Evolutionary conservation across 768 basidiomycete genomes (phyloP), one percentile per base, ranked within the genome.

Genomic region (Leccinum longicurvipes): DNA sequence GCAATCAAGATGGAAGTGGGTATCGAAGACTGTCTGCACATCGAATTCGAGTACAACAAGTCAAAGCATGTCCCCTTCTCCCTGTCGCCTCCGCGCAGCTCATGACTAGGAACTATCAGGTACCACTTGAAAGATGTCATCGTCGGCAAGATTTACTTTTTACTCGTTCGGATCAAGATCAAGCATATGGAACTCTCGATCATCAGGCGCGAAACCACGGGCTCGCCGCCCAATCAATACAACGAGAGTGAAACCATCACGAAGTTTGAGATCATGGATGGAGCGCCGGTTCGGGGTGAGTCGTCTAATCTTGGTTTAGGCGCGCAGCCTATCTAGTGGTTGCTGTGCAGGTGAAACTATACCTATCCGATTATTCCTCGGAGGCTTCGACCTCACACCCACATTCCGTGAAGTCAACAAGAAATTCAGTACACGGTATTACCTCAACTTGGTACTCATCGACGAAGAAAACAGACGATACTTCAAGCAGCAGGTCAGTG

Each of bases 1-100:
- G 88, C 92, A 41, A 98, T 98, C 76, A 98, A 96, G 80, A 98
- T 99, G 97, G 97, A 98, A 75, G 97, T 98, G 34, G 97, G 97
- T 8, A 99, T 99, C 57, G 97, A 98, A 71, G 97, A 98, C 67
- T 98, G 97, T 72, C 73, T 98, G 64, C 96, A 98, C 71, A 99
- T 98, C 64, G 97, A 98, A 70, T 98, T 98, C 61, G 97, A 98
- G 76, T 98, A 99, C 76, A 98, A 99, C 80, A 98, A 98, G 71
- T 96, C 95, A 54, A 98, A 99, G 96, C 92, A 56, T 60, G 89
- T 78, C 14, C 17, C 39, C 1, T 4, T 41, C 19, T 31, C 15
- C 6, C 45, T 19, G 28, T 32, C 44, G n/a, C 53, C 17, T 42
- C n/a, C 42, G 36, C 11, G 50, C 14, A 14, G 47, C 19, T 34